These are phyloP conservation scores for Rosa persica DNA, from an alignment of 306 rosid species.

Conservation along the genomic window DNA sequence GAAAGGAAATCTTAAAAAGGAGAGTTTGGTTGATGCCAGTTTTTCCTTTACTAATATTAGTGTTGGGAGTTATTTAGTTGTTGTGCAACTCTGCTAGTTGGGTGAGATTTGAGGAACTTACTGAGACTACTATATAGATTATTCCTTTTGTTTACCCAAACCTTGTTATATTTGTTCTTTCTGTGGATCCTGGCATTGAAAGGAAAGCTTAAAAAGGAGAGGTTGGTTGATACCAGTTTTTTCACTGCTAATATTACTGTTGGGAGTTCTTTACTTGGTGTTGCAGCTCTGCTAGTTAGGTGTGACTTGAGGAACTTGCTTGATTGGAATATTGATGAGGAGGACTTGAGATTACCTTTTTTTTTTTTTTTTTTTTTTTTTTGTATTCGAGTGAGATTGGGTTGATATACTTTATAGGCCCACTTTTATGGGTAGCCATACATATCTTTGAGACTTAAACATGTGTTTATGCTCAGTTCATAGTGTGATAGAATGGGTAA, in stretches of 20 bases:
- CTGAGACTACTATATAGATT: not conserved
- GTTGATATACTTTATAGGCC: not conserved
- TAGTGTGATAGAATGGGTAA: not conserved
- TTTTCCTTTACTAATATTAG: not conserved
- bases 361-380: not conserved
- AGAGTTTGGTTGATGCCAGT: not conserved
- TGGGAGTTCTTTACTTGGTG: not conserved
- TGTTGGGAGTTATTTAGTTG: not conserved
- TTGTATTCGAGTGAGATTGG: not conserved
- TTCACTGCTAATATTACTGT: not conserved
- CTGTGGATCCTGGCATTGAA: not conserved
- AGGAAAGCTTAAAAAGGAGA: not conserved
- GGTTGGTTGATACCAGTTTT: not conserved
- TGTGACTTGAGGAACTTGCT: not conserved
- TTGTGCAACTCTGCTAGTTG: not conserved
- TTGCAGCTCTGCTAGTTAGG: not conserved
- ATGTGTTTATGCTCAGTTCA: not conserved
- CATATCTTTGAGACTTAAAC: not conserved
- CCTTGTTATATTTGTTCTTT: not conserved
- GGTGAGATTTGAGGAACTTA: not conserved
- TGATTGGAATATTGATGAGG: conserved; percentile 8
- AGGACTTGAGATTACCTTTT: not conserved
- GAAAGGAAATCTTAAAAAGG: not conserved
- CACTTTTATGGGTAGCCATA: not conserved
- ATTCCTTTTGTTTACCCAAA: not conserved